A percentile compares a stretch with the other conserved stretches of the same genome.
Conservation (phyloP, 2,329 filamentous ascomycete genomes). For the Cladosporium austrohemisphaericum region DNA sequence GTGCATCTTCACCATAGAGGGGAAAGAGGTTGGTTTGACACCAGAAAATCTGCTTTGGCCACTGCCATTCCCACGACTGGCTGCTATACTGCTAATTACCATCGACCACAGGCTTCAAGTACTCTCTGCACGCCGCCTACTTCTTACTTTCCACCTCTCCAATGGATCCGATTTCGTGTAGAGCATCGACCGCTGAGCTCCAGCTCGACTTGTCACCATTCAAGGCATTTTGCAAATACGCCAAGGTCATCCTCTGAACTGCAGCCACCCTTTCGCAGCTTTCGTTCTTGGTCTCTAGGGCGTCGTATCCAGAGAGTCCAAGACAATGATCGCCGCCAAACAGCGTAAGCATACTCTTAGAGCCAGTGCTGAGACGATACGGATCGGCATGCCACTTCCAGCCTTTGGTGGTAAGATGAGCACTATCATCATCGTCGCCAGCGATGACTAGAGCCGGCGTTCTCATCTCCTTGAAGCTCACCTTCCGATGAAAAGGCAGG, state of each 20-base stretch:
- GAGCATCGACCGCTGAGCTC: neutral
- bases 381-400: conserved; percentile 13
- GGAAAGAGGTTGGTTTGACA: too few species aligned
- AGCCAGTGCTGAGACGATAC: neutral
- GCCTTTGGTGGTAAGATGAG: conserved; percentile 1
- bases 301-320: conserved; percentile 19
- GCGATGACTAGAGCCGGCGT: conserved; percentile 1
- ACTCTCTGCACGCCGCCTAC: too few species aligned
- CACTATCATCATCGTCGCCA: conserved; percentile 2
- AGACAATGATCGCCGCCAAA: conserved; percentile 24
- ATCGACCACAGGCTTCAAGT: too few species aligned
- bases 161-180: neutral
- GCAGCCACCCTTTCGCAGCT: neutral
- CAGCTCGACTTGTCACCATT: neutral
- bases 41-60: too few species aligned
- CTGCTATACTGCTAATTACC: too few species aligned
- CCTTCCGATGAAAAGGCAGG: neutral
- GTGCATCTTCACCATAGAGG: too few species aligned
- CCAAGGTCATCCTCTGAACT: neutral
- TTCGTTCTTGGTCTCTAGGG: neutral
- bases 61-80: too few species aligned
- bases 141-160: neutral
- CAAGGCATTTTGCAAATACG: conserved; percentile 1
- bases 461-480: conserved; percentile 1
- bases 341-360: conserved; percentile 11